Base-by-base conservation (phyloP, 306 rosid species). In the Cicer chorassanicum region DNA sequence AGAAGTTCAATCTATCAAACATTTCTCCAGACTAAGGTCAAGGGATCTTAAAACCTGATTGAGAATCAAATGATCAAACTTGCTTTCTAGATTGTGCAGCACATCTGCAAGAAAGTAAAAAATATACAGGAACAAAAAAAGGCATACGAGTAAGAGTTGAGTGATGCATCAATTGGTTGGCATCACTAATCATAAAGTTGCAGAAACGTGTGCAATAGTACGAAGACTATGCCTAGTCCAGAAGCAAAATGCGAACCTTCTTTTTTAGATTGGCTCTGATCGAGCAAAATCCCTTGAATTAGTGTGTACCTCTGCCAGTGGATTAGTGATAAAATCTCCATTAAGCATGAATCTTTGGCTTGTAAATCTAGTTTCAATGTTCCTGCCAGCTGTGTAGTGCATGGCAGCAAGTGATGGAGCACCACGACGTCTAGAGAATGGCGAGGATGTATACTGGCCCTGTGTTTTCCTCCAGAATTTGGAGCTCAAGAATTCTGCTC, bases 291-390 rank as follows among this genome's bases (percentile, higher is more conserved):
- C 81, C 82, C 89, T 82, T 12, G 90, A 70, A 78, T 78, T 75
- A 5, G 80, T 65, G 72, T 44, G 92, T 29, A 86, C 82, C 79
- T 86, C 92, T 6, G 98, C 99, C 76, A 92, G 83, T 2, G 99
- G 99, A 80, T 89, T 95, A 77, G 90, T 84, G 80, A 90, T 79
- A 83, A 95, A 86, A n/a, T 96, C 91, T 73, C 93, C 94, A 73
- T 83, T 82, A 16, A 72, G 86, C 77, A 80, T 77, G 74, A 78
- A 74, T 84, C 90, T 81, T 13, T 57, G 84, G 87, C 13, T 90
- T 75, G 84, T 73, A 45, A 70, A 80, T 55, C 63, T 80, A 50
- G 81, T 75, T 74, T 84, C 93, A 15, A 86, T 77, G 75, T 72
- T 86, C 15, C 54, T 76, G 60, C 83, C 81, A 36, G 71, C 78